phyloP scores from a whole-genome alignment of 768 basidiomycete genomes.

The Boletus sp. region DNA sequence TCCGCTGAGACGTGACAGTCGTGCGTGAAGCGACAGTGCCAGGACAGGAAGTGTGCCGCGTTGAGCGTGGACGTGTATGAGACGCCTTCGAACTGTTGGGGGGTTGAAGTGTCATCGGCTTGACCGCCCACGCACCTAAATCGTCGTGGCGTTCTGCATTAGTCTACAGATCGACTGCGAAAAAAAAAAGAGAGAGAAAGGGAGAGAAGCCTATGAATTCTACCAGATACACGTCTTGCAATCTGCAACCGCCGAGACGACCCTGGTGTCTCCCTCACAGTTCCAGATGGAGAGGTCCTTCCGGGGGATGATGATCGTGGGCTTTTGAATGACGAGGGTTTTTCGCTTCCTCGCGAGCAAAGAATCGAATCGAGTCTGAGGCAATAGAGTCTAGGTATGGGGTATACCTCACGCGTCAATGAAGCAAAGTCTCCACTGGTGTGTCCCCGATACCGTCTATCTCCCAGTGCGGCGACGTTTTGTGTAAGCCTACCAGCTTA shows the following conservation, averaged over 20 bases:
- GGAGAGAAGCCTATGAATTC: neutral
- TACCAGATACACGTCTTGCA: slow-evolving; percentile 28
- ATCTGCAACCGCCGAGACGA: slow-evolving; percentile 20
- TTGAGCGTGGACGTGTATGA: slow-evolving; percentile 25
- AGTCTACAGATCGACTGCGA: neutral
- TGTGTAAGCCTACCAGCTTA: too few relatives aligned
- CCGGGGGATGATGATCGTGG: slow-evolving; percentile 23
- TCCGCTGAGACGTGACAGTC: slow-evolving; percentile 13
- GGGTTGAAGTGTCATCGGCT: slow-evolving; percentile 18
- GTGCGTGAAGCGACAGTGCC: slow-evolving; percentile 15
- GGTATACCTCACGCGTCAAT: too few relatives aligned
- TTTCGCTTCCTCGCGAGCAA: slow-evolving; percentile 10
- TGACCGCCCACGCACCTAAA: slow-evolving; percentile 26
- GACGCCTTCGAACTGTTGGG: slow-evolving; percentile 25
- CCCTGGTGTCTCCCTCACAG: slow-evolving; percentile 22
- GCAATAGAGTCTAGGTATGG: slow-evolving; percentile 15
- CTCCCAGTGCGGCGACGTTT: too few relatives aligned
- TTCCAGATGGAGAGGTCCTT: slow-evolving; percentile 27
- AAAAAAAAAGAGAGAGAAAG: neutral
- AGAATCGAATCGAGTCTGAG: too few relatives aligned
- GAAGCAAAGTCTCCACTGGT: too few relatives aligned
- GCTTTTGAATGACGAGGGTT: slow-evolving; percentile 17
- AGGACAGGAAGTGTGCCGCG: slow-evolving; percentile 20
- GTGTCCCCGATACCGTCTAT: too few relatives aligned
- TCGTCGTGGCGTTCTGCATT: neutral